Conservation (phyloP, 257 asterid species). For the Solanum megistacrolobum region DNA sequence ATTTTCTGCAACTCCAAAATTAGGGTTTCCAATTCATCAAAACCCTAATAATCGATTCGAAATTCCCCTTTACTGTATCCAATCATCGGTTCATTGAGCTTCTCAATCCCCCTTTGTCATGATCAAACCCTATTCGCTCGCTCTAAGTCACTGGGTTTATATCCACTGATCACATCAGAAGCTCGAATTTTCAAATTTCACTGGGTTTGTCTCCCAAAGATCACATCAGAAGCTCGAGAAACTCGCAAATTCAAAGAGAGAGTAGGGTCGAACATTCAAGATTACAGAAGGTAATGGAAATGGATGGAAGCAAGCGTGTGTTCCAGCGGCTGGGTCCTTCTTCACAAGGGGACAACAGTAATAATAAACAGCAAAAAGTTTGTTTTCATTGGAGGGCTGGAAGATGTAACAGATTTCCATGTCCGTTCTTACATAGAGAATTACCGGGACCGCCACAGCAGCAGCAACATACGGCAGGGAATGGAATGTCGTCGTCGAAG, state of each 20-base stretch:
- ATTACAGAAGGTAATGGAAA: conserved; percentile 36
- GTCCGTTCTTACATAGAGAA: conserved; percentile 71
- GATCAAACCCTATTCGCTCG: conserved; percentile 9
- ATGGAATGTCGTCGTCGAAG: conserved; percentile 37
- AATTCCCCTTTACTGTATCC: neutral
- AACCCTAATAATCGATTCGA: conserved; percentile 12
- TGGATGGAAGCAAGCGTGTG: conserved; percentile 64
- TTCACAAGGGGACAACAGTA: conserved; percentile 14
- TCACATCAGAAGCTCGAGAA: neutral
- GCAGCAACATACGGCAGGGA: conserved; percentile 11
- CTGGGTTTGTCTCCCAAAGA: neutral
- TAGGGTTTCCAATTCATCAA: conserved; percentile 22
- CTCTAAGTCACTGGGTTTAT: neutral
- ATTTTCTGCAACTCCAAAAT: conserved; percentile 5
- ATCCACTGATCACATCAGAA: neutral
- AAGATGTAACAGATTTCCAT: conserved; percentile 63
- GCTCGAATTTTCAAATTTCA: neutral
- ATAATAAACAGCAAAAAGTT: conserved; percentile 46
- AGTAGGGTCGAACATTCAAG: neutral
- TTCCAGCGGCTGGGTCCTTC: conserved; percentile 52
- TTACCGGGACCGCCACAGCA: conserved; percentile 24
- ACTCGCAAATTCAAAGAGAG: neutral
- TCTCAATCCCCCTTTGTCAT: neutral
- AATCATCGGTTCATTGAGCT: neutral
- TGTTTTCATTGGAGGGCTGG: conserved; percentile 85